A percentile compares a stretch with the other conserved stretches of the same genome.
phyloP scores from a whole-genome alignment of 352 stramenopile genomes.

The Blastocystis sp. region DNA sequence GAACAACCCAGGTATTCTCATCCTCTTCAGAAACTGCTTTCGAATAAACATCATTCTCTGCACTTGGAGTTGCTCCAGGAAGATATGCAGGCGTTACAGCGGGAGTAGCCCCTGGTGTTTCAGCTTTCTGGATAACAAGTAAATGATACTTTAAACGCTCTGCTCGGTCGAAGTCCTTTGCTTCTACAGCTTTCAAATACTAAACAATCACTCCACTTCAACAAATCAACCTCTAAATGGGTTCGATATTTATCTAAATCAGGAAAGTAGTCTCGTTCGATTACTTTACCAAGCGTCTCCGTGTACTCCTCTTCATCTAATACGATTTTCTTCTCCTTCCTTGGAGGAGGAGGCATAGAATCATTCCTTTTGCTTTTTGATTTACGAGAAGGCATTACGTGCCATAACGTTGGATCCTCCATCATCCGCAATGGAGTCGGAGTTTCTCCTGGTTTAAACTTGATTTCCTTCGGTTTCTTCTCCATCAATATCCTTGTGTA shows the following conservation, averaged over 20 bases:
- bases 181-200: conserved; percentile 54
- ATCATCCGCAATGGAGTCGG: conserved; percentile 49
- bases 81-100: conserved; percentile 5
- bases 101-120: conserved; percentile 6
- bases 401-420: conserved; percentile 59
- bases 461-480: background rate
- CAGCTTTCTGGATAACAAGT: conserved; percentile 19
- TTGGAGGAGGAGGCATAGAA: background rate
- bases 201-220: background rate
- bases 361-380: background rate
- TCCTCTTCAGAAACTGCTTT: background rate
- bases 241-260: conserved; percentile 57
- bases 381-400: conserved; percentile 53
- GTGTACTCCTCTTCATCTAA: conserved; percentile 54
- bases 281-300: conserved; percentile 52
- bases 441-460: conserved; percentile 6
- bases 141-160: conserved; percentile 53
- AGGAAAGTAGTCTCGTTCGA: conserved; percentile 61
- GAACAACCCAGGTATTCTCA: background rate
- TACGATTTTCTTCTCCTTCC: conserved; percentile 50
- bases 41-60: conserved; percentile 26
- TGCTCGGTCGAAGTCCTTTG: conserved; percentile 53
- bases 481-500: background rate
- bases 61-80: conserved; percentile 17
- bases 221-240: background rate